Base-by-base conservation (phyloP, 169 alveolate species). In the Neospora caninum region DNA sequence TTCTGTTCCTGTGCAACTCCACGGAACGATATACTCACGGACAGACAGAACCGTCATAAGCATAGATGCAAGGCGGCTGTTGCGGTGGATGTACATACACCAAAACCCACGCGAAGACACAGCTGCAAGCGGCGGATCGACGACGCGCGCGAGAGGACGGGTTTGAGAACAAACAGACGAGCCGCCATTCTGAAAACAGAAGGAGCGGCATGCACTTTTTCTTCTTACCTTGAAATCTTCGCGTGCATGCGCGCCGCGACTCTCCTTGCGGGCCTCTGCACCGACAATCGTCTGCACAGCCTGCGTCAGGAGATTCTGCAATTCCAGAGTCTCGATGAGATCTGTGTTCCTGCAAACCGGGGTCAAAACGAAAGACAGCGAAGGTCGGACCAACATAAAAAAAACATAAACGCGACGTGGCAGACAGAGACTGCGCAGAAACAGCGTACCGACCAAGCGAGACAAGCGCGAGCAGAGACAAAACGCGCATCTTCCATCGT, bases 191-290 rank as follows among this genome's bases (percentile, higher is more conserved):
- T n/a, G n/a, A n/a, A n/a, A n/a, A n/a, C n/a, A n/a, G n/a, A n/a
- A n/a, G n/a, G n/a, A n/a, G n/a, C n/a, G n/a, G n/a, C n/a, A n/a
- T n/a, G n/a, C n/a, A n/a, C n/a, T n/a, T n/a, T n/a, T n/a, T n/a
- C n/a, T n/a, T n/a, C 13, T 16, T 29, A 73, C 80, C 70, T 70
- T 80, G 97, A 92, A 99, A 96, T 98, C 99, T 91, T 99, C 99
- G 93, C 99, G 98, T n/a, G 99, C 99, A 95, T 99, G 99, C 34
- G 99, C 99, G 0, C 99, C 99, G 94, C 99, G 96, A 45, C 99
- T 98, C 96, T 99, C 99, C 96, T 98, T 97, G 94, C 99, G 97
- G 43, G 98, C 98, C 89, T 97, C 99, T 27, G 99, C 99, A 38
- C 99, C 97, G 84, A 96, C 94, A 42, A 99, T 98, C 38, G 99